Evolutionary conservation across 768 basidiomycete genomes (phyloP).

Genomic region (Xerocomellus intermedius): DNA sequence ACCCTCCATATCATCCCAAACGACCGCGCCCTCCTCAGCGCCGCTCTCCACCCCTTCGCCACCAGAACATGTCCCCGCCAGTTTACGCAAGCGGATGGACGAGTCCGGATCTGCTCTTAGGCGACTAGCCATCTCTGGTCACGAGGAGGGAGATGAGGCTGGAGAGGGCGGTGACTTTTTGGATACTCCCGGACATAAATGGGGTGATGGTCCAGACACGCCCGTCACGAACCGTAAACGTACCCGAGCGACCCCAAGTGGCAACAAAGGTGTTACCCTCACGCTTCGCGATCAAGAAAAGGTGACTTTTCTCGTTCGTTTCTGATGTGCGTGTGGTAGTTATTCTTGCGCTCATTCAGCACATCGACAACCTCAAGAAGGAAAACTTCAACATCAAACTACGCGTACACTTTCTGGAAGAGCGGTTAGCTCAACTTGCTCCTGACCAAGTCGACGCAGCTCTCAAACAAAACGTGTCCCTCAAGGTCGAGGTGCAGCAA

Average conservation of each 20-base stretch:
- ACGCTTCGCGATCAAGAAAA: slow-evolving; percentile 97
- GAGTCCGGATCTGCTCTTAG: slow-evolving; percentile 41
- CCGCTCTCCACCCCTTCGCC: slow-evolving; percentile 52
- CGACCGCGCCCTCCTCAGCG: slow-evolving; percentile 52
- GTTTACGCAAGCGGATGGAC: slow-evolving; percentile 39
- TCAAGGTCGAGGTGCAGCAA: slow-evolving; percentile 90
- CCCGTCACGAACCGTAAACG: slow-evolving; percentile 51
- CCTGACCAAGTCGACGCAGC: slow-evolving; percentile 92
- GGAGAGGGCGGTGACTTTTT: slow-evolving; percentile 46
- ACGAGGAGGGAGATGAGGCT: slow-evolving; percentile 37
- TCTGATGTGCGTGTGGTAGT: neutral
- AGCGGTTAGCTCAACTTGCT: slow-evolving; percentile 83
- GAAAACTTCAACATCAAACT: slow-evolving; percentile 97
- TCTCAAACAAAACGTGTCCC: slow-evolving; percentile 87
- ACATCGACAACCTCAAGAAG: slow-evolving; percentile 93
- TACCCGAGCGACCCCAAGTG: slow-evolving; percentile 26
- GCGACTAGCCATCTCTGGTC: slow-evolving; percentile 33
- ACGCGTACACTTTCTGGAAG: slow-evolving; percentile 93
- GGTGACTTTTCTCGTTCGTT: slow-evolving; percentile 40
- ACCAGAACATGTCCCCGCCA: slow-evolving; percentile 30
- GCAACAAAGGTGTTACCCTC: slow-evolving; percentile 45
- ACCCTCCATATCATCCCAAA: slow-evolving; percentile 50
- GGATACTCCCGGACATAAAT: slow-evolving; percentile 54
- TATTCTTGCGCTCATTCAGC: slow-evolving; percentile 44
- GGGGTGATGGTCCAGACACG: slow-evolving; percentile 52